These are phyloP conservation scores for Echites panduratus DNA, from an alignment of 257 asterid species.

Conservation along the genomic window DNA sequence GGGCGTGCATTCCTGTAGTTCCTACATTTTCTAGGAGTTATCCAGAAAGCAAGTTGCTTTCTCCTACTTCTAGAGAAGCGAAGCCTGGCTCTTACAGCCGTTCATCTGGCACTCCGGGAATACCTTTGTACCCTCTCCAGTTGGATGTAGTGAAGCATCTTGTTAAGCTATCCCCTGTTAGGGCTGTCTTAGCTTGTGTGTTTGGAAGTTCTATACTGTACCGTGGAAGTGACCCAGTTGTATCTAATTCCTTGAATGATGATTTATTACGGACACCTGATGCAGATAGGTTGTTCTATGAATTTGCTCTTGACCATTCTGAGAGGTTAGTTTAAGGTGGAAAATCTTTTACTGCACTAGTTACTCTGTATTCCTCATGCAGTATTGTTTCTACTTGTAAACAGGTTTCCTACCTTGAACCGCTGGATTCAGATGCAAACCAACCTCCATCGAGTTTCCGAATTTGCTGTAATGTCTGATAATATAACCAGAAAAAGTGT, in stretches of 20 bases:
- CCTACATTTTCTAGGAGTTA: conserved; percentile 62
- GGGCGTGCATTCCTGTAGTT: conserved; percentile 96
- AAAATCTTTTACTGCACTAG: conserved; percentile 11
- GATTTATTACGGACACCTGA: conserved; percentile 58
- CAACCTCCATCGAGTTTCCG: conserved; percentile 91
- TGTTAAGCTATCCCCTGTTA: conserved; percentile 79
- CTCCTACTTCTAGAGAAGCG: conserved; percentile 81
- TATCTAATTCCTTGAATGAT: conserved; percentile 63
- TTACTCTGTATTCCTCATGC: conserved; percentile 13
- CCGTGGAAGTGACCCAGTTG: conserved; percentile 65
- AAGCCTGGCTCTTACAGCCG: conserved; percentile 77
- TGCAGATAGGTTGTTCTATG: conserved; percentile 72
- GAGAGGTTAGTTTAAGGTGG: conserved; percentile 69
- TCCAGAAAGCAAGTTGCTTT: conserved; percentile 55
- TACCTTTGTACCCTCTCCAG: conserved; percentile 83
- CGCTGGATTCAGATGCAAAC: conserved; percentile 99
- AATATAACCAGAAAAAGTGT: conserved; percentile 40
- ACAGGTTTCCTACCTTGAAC: conserved; percentile 93
- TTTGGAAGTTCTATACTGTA: conserved; percentile 90
- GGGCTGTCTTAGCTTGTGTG: conserved; percentile 96
- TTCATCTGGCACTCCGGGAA: conserved; percentile 84
- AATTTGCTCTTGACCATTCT: conserved; percentile 92
- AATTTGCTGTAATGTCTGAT: conserved; percentile 78
- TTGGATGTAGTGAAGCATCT: conserved; percentile 93
- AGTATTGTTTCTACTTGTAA: conserved; percentile 18